phyloP scores from a whole-genome alignment of 345 rosid species.

The Aquilaria malaccensis region DNA sequence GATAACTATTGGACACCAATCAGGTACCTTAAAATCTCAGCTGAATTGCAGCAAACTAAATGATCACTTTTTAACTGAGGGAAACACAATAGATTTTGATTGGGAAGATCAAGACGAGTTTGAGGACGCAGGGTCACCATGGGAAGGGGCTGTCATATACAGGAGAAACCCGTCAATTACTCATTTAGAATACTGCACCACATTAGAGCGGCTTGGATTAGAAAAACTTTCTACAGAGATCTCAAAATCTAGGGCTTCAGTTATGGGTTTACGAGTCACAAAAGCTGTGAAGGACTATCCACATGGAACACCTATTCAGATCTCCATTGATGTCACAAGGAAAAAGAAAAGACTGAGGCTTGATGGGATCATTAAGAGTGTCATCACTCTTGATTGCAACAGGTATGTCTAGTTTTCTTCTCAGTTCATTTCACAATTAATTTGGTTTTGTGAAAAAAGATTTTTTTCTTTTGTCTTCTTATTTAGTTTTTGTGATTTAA shows the following conservation, averaged over 20 bases:
- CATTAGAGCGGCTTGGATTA: constrained; percentile 93
- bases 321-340: constrained; percentile 75
- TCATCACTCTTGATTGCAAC: constrained; percentile 66
- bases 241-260: constrained; percentile 69
- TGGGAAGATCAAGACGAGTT: constrained; percentile 49
- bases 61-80: constrained; percentile 30
- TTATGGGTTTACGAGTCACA: constrained; percentile 83
- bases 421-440: neutral
- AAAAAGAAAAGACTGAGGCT: constrained; percentile 77
- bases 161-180: constrained; percentile 63
- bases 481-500: neutral
- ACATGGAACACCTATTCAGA: constrained; percentile 83
- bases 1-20: constrained; percentile 5
- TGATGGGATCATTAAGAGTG: constrained; percentile 82
- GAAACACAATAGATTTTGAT: constrained; percentile 31
- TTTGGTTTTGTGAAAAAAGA: neutral
- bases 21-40: constrained; percentile 13
- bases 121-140: constrained; percentile 58
- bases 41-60: constrained; percentile 21
- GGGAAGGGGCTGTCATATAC: constrained; percentile 88
- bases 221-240: constrained; percentile 51
- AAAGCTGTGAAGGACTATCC: constrained; percentile 84
- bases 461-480: neutral
- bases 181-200: constrained; percentile 82
- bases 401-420: constrained; percentile 34